These are phyloP conservation scores for Echeveria elegans DNA, from an alignment of 164 flowering plant species.

Conservation along the genomic window DNA sequence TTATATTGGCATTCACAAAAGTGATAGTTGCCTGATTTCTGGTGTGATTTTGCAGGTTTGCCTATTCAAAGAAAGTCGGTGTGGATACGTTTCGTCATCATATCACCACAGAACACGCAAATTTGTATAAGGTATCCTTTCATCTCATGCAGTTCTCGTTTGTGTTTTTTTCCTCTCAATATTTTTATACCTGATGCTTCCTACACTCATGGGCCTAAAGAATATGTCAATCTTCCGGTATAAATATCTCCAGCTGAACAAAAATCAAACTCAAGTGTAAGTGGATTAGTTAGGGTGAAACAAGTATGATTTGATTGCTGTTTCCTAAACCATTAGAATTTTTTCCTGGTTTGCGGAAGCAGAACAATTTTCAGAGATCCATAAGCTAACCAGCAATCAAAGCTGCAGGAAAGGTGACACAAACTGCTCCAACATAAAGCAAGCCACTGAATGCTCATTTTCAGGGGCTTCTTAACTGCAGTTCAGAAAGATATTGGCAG, in stretches of 20 bases:
- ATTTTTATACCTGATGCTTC: background rate
- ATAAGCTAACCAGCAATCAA: too few species aligned
- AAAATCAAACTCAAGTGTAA: background rate
- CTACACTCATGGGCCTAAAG: too few species aligned
- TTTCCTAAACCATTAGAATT: too few species aligned
- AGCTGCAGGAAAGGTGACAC: too few species aligned
- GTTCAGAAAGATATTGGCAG: background rate
- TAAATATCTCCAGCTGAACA: too few species aligned
- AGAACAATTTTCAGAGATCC: too few species aligned
- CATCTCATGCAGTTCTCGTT: background rate
- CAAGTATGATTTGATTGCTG: too few species aligned
- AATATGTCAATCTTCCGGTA: too few species aligned
- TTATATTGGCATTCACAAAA: background rate
- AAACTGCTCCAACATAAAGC: background rate
- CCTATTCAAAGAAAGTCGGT: conserved; percentile 67
- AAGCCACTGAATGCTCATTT: background rate
- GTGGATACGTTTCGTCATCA: conserved; percentile 63
- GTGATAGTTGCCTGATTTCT: background rate
- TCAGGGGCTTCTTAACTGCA: background rate
- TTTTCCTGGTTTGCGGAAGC: too few species aligned
- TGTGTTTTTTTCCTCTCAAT: too few species aligned
- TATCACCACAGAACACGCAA: conserved; percentile 66
- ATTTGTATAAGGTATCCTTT: conserved; percentile 80
- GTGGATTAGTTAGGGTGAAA: too few species aligned
- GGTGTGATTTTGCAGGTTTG: conserved; percentile 45